Base-by-base conservation (phyloP, 768 basidiomycete genomes). In the Lentinula detonsa region DNA sequence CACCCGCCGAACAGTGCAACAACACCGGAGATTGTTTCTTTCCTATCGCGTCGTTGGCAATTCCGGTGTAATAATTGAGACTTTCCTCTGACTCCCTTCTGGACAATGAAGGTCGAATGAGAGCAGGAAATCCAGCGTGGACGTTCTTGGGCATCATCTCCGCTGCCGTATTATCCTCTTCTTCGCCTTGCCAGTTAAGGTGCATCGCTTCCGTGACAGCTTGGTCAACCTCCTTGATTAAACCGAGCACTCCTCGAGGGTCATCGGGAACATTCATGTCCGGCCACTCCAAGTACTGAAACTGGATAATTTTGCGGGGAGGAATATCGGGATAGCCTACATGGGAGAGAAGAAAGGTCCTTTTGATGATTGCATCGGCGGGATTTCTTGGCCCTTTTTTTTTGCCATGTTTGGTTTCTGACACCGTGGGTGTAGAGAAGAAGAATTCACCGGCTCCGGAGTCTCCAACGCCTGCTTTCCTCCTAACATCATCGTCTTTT, bases 251-350 rank as follows among this genome's bases (percentile, higher is more conserved):
- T 6, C 87, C 88, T 6, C 82, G 76, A 0, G 95, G 87, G 61
- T 93, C 86, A 11, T 88, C 85, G 0, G 96, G 96, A 11, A 98
- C 93, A 70, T 95, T 95, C 78, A 98, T 89, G 68, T 98, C 96
- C 2, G 95, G 93, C 96, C 96, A 98, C 42, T 90, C 88, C 42
- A 95, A 80, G 69, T 94, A 98, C 71, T 98, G 96, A 56, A 98
- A 75, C 68, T 98, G 96, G 0, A 88, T 81, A 15, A 98, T 79
- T 61, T 74, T 80, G n/a, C 93, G 79, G 2, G 87, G 78, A 2
- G 82, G 78, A 11, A 80, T 77, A 16, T 78, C 73, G 0, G 90
- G 88, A 64, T 87, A 84, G 33, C 76, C 78, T 1, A 73, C 73
- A 66, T 94, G 84, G 46, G 80, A 77, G 37, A 98, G 79, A 54